Conservation (phyloP, 345 rosid species). For the Murraya koenigii region DNA sequence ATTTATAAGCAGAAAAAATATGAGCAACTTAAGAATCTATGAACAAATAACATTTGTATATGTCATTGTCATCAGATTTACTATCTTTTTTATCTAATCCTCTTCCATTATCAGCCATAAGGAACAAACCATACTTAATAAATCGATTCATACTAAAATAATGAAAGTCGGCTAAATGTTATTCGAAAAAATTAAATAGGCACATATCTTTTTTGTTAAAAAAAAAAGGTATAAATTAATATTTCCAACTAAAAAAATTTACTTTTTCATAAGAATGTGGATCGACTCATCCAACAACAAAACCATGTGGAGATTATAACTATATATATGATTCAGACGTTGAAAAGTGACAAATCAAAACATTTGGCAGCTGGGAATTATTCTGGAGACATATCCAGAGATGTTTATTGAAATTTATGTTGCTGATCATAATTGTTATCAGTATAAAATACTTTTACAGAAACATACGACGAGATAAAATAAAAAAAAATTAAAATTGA, state of each 20-base stretch:
- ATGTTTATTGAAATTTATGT: not conserved
- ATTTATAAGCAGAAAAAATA: not conserved
- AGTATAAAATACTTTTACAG: not conserved
- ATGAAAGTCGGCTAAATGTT: not conserved
- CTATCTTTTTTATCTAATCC: not conserved
- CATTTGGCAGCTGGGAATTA: too few species aligned
- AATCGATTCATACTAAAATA: not conserved
- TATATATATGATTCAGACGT: not conserved
- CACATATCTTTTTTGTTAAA: too few species aligned
- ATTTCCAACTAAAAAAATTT: not conserved
- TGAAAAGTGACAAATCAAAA: not conserved
- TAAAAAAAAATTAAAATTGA: not conserved
- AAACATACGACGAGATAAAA: not conserved
- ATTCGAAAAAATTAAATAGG: not conserved
- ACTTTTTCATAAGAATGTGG: not conserved
- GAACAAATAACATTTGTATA: not conserved
- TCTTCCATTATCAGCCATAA: not conserved
- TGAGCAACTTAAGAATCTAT: not conserved
- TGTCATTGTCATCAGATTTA: not conserved
- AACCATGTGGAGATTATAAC: not conserved
- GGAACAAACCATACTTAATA: not conserved
- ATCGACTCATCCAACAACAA: constrained; percentile 2
- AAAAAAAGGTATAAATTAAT: not conserved
- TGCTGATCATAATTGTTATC: not conserved
- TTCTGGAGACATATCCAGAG: too few species aligned